phyloP scores from a whole-genome alignment of 257 asterid species.

The Capsicum pubescens region DNA sequence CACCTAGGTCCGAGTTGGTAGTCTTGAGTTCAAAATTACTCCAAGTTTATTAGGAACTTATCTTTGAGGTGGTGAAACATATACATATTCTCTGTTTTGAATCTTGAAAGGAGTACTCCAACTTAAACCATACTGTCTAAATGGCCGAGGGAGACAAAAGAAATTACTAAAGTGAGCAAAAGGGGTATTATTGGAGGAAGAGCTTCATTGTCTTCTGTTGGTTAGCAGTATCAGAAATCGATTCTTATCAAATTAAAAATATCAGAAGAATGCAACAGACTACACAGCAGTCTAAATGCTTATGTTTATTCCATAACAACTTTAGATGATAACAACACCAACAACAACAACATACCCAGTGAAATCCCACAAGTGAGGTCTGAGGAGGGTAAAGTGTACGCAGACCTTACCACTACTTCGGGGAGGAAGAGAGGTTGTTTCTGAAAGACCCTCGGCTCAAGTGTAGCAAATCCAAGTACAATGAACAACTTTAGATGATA shows the following conservation, averaged over 20 bases:
- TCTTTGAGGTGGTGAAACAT: neutral
- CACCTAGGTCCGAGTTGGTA: neutral
- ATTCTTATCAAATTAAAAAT: slow-evolving; percentile 12
- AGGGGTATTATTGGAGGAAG: neutral
- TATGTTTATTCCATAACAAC: neutral
- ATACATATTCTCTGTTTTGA: neutral
- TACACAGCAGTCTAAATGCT: neutral
- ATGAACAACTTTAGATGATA: neutral
- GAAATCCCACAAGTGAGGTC: too few relatives aligned
- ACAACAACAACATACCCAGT: too few relatives aligned
- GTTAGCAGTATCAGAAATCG: neutral
- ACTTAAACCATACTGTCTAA: neutral
- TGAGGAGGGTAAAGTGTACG: too few relatives aligned
- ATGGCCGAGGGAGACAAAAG: neutral
- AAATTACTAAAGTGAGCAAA: neutral
- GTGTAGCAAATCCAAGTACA: too few relatives aligned
- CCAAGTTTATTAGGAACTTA: slow-evolving; percentile 4
- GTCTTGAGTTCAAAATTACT: slow-evolving; percentile 8
- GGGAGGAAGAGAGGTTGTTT: too few relatives aligned
- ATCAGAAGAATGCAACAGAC: slow-evolving; percentile 23
- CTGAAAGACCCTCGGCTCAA: too few relatives aligned
- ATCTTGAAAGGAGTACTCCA: neutral
- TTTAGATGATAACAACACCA: neutral
- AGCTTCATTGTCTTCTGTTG: neutral
- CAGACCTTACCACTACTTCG: too few relatives aligned